These are phyloP conservation scores for Acanthamoeba royreba DNA, from an alignment of 208 protist species.

Conservation along the genomic window DNA sequence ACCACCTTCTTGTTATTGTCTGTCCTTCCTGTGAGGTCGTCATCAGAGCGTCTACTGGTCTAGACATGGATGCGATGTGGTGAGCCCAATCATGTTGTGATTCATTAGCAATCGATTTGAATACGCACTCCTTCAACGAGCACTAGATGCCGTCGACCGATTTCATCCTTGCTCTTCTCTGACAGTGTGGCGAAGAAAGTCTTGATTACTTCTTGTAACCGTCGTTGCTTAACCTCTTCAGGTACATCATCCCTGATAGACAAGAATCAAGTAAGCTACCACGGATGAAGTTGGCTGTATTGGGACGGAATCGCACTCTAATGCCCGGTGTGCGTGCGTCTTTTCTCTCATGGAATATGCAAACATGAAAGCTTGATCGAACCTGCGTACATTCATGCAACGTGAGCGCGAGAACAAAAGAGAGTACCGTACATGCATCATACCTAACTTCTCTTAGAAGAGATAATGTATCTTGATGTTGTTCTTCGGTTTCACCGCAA, in stretches of 20 bases:
- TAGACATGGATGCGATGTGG: not conserved
- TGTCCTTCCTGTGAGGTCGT: conserved; percentile 64
- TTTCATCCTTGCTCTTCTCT: conserved; percentile 51
- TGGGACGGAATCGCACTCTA: not conserved
- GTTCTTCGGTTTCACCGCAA: conserved; percentile 80
- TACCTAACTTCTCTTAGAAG: conserved; percentile 65
- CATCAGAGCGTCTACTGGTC: conserved; percentile 44
- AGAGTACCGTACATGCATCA: not conserved
- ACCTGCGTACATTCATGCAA: not conserved
- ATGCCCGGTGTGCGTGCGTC: conserved; percentile 74
- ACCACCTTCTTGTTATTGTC: conserved; percentile 74
- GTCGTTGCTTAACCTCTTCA: conserved; percentile 59
- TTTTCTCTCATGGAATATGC: conserved; percentile 79
- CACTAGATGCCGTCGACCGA: conserved; percentile 69
- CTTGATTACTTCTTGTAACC: conserved; percentile 66
- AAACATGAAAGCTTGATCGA: conserved; percentile 76
- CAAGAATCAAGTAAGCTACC: too few relatives aligned
- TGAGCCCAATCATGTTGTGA: not conserved
- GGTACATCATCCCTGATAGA: conserved; percentile 71
- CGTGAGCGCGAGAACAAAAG: too few relatives aligned
- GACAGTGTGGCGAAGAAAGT: conserved; percentile 47
- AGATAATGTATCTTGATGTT: conserved; percentile 66
- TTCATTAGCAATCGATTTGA: too few relatives aligned
- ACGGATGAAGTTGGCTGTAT: not conserved
- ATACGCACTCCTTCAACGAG: conserved; percentile 57